Evolutionary conservation across 768 basidiomycete species (phyloP).

Genomic region (Dacryopinax spathularia): DNA sequence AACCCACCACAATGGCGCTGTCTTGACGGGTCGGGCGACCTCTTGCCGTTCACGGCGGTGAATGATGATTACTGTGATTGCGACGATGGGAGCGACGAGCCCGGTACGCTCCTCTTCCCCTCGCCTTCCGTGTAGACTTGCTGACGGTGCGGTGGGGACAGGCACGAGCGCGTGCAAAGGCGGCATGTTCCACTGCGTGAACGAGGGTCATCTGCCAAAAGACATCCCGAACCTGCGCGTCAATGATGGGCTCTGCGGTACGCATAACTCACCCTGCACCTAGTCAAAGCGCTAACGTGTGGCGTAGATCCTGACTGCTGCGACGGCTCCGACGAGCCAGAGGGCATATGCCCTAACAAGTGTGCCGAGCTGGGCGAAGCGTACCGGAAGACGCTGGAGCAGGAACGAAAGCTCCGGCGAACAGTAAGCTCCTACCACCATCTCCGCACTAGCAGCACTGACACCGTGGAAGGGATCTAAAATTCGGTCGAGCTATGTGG

Average conservation of each 20-base stretch:
- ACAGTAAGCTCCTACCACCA: too few relatives aligned
- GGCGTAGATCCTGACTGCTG: constrained; percentile 74
- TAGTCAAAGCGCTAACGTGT: constrained; percentile 12
- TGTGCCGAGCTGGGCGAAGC: constrained; percentile 64
- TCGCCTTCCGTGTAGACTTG: constrained; percentile 2
- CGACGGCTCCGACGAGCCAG: constrained; percentile 84
- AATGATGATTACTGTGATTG: constrained; percentile 97
- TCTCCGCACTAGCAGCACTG: not conserved
- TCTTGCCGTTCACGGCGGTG: constrained; percentile 56
- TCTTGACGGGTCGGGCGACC: constrained; percentile 62
- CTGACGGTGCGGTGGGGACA: constrained; percentile 23
- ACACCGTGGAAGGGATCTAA: constrained; percentile 58
- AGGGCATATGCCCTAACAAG: constrained; percentile 61
- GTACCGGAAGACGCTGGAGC: constrained; percentile 52
- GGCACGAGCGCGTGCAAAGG: constrained; percentile 77
- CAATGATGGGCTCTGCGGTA: constrained; percentile 86
- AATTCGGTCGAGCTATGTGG: constrained; percentile 76
- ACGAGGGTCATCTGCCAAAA: constrained; percentile 75
- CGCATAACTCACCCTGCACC: constrained; percentile 19
- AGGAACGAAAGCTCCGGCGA: constrained; percentile 61
- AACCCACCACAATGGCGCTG: constrained; percentile 47
- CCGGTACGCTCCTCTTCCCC: constrained; percentile 36
- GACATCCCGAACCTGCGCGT: constrained; percentile 69
- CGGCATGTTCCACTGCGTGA: constrained; percentile 67
- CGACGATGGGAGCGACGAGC: constrained; percentile 87